These are phyloP conservation scores for Acacia crassicarpa DNA, from an alignment of 306 rosid genomes.

Conservation along the genomic window DNA sequence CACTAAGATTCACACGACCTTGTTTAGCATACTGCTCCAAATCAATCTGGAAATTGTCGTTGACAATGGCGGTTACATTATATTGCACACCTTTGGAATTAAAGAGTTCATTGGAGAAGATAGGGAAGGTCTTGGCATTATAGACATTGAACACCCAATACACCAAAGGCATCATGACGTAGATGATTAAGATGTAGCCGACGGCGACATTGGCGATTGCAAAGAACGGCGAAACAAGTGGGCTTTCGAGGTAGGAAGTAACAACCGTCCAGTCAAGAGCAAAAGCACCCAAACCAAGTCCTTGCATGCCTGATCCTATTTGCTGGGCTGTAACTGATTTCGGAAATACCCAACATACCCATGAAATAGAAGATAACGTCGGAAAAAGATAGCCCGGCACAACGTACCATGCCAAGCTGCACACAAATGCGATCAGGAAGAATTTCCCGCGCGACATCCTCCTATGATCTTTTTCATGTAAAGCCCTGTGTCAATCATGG, in stretches of 20 bases:
- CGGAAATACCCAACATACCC: slow-evolving; percentile 61
- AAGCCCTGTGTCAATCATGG: slow-evolving; percentile 44
- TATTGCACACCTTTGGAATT: slow-evolving; percentile 41
- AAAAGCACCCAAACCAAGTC: slow-evolving; percentile 66
- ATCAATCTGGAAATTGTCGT: slow-evolving; percentile 57
- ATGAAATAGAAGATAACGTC: slow-evolving; percentile 54
- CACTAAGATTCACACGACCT: slow-evolving; percentile 52
- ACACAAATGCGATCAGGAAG: slow-evolving; percentile 54
- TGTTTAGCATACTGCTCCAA: slow-evolving; percentile 43
- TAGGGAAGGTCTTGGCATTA: slow-evolving; percentile 59
- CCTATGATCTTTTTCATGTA: slow-evolving; percentile 56
- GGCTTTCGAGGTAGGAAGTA: slow-evolving; percentile 54
- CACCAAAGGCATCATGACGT: slow-evolving; percentile 44
- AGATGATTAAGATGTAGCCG: slow-evolving; percentile 50
- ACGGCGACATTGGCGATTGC: slow-evolving; percentile 50
- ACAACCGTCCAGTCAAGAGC: slow-evolving; percentile 63
- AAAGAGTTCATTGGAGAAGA: slow-evolving; percentile 51
- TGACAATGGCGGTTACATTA: slow-evolving; percentile 53
- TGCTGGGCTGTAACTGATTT: slow-evolving; percentile 60
- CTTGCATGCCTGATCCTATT: slow-evolving; percentile 58
- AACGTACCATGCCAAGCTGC: slow-evolving; percentile 69
- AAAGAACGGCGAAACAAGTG: slow-evolving; percentile 60
- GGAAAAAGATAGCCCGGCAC: slow-evolving; percentile 60
- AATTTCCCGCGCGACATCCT: slow-evolving; percentile 65
- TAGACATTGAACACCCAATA: slow-evolving; percentile 63